Conservation (phyloP, 2,329 filamentous ascomycete species). For the Sclerotinia glacialis region DNA sequence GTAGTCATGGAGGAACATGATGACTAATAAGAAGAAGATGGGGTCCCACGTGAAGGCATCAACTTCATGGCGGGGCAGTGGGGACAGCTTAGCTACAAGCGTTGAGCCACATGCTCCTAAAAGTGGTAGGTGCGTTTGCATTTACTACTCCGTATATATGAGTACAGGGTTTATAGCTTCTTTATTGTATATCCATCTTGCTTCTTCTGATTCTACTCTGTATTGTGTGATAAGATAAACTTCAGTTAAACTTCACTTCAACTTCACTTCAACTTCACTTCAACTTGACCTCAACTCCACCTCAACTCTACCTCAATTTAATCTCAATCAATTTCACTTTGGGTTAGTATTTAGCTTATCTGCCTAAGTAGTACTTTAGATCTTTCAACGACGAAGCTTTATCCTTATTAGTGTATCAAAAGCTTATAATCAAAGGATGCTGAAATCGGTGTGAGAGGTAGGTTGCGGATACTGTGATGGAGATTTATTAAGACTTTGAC, state of each 20-base stretch:
- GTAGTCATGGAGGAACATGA: too few species aligned
- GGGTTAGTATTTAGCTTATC: neutral
- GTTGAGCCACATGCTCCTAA: too few species aligned
- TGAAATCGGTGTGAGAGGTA: neutral
- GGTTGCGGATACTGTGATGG: neutral
- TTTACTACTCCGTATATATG: too few species aligned
- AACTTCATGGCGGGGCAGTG: neutral
- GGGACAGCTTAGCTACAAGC: too few species aligned
- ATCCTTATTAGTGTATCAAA: neutral
- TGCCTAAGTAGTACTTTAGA: neutral
- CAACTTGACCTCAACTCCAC: too few species aligned
- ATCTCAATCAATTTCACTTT: neutral
- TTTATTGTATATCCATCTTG: neutral
- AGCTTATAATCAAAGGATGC: neutral
- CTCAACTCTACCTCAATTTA: neutral
- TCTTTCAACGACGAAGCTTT: neutral
- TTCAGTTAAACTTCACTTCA: too few species aligned
- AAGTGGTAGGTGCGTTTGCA: neutral
- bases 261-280: too few species aligned
- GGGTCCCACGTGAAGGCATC: too few species aligned
- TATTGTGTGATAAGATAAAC: too few species aligned
- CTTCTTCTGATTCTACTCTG: neutral
- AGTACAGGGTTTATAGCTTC: conserved; percentile 2
- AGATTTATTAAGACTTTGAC: neutral
- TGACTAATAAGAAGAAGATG: neutral